Conservation (phyloP, 768 basidiomycete genomes). For the Hygrocybe coccinea region DNA sequence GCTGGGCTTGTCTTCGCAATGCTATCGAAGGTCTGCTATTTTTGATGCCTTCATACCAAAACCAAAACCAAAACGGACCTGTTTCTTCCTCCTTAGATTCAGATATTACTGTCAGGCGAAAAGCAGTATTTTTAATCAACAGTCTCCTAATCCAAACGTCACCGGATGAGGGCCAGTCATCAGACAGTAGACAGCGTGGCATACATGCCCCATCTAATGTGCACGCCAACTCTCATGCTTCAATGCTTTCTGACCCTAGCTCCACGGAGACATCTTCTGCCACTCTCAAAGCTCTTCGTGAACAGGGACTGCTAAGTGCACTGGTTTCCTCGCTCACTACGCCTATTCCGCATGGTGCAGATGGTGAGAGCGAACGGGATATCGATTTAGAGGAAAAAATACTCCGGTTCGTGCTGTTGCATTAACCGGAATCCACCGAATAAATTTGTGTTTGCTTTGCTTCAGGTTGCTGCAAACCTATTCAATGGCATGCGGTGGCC, state of each 20-base stretch:
- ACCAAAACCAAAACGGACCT: no score
- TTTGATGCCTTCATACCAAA: not conserved
- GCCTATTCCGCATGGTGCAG: slow-evolving; percentile 60
- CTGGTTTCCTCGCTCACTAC: slow-evolving; percentile 48
- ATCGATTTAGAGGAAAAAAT: slow-evolving; percentile 63
- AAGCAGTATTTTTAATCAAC: slow-evolving; percentile 72
- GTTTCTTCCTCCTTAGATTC: slow-evolving; percentile 48
- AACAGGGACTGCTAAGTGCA: slow-evolving; percentile 43
- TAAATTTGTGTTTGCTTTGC: not conserved
- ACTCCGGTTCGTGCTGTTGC: slow-evolving; percentile 38
- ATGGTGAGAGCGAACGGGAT: slow-evolving; percentile 50
- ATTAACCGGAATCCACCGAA: not conserved
- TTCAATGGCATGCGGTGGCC: slow-evolving; percentile 36
- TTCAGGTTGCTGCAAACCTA: slow-evolving; percentile 55
- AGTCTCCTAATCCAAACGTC: slow-evolving; percentile 55
- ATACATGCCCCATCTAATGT: slow-evolving; percentile 28
- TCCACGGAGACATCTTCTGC: slow-evolving; percentile 47
- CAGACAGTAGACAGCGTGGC: slow-evolving; percentile 21
- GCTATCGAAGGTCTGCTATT: slow-evolving; percentile 52
- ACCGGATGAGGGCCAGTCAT: slow-evolving; percentile 17
- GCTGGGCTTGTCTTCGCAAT: slow-evolving; percentile 59
- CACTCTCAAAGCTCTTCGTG: slow-evolving; percentile 46
- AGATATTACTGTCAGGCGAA: slow-evolving; percentile 70
- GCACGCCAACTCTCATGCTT: slow-evolving; percentile 71
- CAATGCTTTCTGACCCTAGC: slow-evolving; percentile 52